Conservation (phyloP, 116 monocot species). For the Dioscorea cayenensis region DNA sequence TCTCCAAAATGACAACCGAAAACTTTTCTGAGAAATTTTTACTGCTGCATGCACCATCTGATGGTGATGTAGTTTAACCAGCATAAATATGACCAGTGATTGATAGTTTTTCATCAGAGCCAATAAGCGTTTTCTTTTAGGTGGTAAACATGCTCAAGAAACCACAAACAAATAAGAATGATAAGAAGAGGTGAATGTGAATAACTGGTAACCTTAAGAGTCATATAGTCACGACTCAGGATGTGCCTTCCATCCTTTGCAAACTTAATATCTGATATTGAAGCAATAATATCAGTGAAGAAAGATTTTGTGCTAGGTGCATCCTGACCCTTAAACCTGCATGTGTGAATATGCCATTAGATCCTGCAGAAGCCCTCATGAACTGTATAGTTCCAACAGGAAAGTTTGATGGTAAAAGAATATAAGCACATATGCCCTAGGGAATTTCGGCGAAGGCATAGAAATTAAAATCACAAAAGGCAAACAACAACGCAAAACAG, state of each 20-base stretch:
- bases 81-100: no score
- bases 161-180: background rate
- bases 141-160: no score
- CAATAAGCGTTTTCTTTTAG: no score
- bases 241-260: constrained; percentile 77
- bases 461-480: background rate
- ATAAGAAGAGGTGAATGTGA: background rate
- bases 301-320: constrained; percentile 74
- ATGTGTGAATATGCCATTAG: background rate
- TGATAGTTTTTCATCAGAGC: no score
- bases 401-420: no score
- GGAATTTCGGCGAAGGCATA: background rate
- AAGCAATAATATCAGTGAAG: constrained; percentile 90
- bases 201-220: constrained; percentile 54
- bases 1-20: no score
- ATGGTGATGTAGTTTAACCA: no score
- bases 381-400: background rate
- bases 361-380: background rate
- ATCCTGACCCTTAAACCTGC: constrained; percentile 81
- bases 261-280: constrained; percentile 91
- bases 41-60: no score
- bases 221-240: constrained; percentile 88
- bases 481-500: background rate
- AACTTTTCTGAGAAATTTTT: no score
- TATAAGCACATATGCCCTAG: no score